A percentile compares a stretch with the other conserved stretches of the same genome.
Evolutionary conservation across 2,329 filamentous ascomycete genomes (phyloP).

Genomic region (Diaporthe sp.): DNA sequence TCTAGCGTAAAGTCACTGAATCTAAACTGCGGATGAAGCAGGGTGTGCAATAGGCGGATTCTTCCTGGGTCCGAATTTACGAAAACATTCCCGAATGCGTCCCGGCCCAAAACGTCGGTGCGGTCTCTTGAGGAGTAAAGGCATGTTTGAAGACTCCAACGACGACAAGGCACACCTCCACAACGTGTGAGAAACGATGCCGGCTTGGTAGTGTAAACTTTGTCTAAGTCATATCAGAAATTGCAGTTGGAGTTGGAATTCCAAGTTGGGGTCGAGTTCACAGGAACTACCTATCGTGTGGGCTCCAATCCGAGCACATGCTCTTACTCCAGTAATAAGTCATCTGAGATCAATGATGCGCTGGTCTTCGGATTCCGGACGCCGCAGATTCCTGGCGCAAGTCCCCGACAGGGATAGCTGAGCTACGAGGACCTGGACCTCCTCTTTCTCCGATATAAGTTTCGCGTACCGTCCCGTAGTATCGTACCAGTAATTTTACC

Average conservation of each 20-base stretch:
- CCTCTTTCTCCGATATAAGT: background rate
- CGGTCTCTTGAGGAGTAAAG: background rate
- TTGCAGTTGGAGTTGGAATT: background rate
- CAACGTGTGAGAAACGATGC: background rate
- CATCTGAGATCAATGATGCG: constrained; percentile 6
- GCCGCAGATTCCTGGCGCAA: background rate
- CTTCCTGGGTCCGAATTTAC: background rate
- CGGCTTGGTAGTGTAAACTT: background rate
- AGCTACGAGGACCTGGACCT: background rate
- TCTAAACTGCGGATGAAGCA: background rate
- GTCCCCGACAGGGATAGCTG: background rate
- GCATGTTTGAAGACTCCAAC: background rate
- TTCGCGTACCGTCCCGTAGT: background rate
- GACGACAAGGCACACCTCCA: background rate
- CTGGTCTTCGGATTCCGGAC: background rate
- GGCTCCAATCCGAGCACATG: too few relatives aligned
- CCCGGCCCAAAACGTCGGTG: background rate
- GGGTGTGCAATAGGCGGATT: background rate
- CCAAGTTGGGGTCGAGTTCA: too few relatives aligned
- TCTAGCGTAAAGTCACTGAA: too few relatives aligned
- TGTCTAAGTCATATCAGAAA: background rate
- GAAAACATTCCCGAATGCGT: too few relatives aligned
- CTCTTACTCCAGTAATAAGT: background rate
- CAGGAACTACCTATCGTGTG: background rate
- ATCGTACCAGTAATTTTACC: rapidly evolving